Conservation (phyloP, 78 protist genomes). For the Emiliania huxleyi region DNA sequence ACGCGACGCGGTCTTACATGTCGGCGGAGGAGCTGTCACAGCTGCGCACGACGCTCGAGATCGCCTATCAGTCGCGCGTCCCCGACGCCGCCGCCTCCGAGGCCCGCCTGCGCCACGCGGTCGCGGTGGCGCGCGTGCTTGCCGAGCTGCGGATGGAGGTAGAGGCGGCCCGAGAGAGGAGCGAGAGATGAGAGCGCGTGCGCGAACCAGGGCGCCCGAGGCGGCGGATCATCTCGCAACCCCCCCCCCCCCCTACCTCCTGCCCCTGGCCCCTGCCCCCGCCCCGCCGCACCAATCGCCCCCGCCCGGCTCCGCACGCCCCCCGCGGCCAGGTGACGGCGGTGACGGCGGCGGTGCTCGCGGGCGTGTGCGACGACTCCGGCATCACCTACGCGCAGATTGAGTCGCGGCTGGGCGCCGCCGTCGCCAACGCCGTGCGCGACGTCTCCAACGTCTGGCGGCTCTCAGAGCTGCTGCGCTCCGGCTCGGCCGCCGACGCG, state of each 20-base stretch:
- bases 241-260: too few species aligned
- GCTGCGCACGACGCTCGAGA: not conserved
- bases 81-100: not conserved
- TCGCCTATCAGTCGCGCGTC: not conserved
- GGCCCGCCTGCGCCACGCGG: not conserved
- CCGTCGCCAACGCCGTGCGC: not conserved
- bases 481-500: too few species aligned
- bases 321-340: too few species aligned
- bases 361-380: not conserved
- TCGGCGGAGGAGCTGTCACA: not conserved
- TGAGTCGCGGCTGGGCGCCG: not conserved
- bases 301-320: too few species aligned
- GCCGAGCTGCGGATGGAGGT: conserved; percentile 24
- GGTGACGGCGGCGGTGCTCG: not conserved
- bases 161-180: too few species aligned
- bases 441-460: not conserved
- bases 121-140: not conserved
- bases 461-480: not conserved
- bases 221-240: too few species aligned
- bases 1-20: not conserved
- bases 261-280: too few species aligned
- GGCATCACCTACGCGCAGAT: not conserved
- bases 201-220: too few species aligned
- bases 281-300: too few species aligned
- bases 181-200: too few species aligned